Conservation (phyloP, 768 basidiomycete species). For the Tubosaeta brunneosetosa region DNA sequence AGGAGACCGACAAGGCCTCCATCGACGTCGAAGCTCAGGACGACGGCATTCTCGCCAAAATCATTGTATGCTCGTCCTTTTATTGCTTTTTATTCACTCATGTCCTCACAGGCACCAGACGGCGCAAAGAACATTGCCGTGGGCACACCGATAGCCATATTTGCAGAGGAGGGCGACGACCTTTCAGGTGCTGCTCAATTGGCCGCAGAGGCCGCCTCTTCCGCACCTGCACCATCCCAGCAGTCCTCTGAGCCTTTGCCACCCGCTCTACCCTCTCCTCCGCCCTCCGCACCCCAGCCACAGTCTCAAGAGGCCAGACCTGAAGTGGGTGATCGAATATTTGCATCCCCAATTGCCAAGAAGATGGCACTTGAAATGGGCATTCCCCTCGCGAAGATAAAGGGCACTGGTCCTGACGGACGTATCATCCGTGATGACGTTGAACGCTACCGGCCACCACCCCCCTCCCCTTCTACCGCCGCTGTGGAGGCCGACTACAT, state of each 20-base stretch:
- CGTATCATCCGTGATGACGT: constrained; percentile 94
- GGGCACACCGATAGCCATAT: constrained; percentile 84
- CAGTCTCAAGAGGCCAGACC: constrained; percentile 42
- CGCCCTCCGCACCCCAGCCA: constrained; percentile 33
- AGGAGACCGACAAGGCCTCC: constrained; percentile 99
- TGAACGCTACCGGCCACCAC: constrained; percentile 72
- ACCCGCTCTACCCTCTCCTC: constrained; percentile 28
- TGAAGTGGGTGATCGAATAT: constrained; percentile 79
- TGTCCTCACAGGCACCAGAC: constrained; percentile 55
- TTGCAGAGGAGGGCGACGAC: constrained; percentile 95
- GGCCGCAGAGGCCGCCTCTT: constrained; percentile 57
- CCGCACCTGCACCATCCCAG: constrained; percentile 31
- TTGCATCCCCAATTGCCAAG: constrained; percentile 94
- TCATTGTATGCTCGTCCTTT: constrained; percentile 61
- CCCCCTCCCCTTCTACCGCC: constrained; percentile 41
- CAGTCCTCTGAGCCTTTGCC: constrained; percentile 42
- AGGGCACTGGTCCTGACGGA: constrained; percentile 91
- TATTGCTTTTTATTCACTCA: neutral
- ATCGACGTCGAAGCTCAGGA: constrained; percentile 99
- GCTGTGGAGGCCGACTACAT: constrained; percentile 60
- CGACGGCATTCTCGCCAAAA: constrained; percentile 94
- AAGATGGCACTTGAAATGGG: constrained; percentile 94
- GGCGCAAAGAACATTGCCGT: constrained; percentile 86
- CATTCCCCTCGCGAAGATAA: constrained; percentile 83
- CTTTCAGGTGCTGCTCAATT: constrained; percentile 74